Conservation (phyloP, 495 filamentous ascomycete genomes). For the Penicillium soppii region DNA sequence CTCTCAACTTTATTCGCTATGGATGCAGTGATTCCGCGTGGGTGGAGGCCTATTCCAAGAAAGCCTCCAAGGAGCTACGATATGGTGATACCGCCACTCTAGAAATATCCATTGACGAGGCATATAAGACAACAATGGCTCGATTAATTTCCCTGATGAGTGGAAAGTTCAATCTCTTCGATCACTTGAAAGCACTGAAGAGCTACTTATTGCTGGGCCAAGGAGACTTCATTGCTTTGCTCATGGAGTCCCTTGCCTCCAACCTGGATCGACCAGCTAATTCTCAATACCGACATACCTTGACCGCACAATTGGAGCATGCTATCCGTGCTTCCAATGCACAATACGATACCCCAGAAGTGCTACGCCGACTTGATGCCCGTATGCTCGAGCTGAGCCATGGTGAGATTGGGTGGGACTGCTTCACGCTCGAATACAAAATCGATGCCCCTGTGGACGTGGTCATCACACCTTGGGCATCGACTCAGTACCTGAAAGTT, state of each 20-base stretch:
- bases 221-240: slow-evolving; percentile 94
- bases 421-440: slow-evolving; percentile 98
- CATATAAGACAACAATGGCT: slow-evolving; percentile 96
- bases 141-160: slow-evolving; percentile 93
- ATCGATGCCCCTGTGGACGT: slow-evolving; percentile 97
- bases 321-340: slow-evolving; percentile 97
- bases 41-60: slow-evolving; percentile 96
- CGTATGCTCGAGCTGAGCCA: slow-evolving; percentile 94
- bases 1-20: slow-evolving; percentile 95
- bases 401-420: slow-evolving; percentile 98
- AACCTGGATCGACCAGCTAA: slow-evolving; percentile 95
- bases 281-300: slow-evolving; percentile 88
- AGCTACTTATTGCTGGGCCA: slow-evolving; percentile 92
- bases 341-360: slow-evolving; percentile 91
- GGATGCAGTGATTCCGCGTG: slow-evolving; percentile 90
- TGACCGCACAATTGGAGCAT: slow-evolving; percentile 96
- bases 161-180: slow-evolving; percentile 88
- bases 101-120: slow-evolving; percentile 90
- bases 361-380: slow-evolving; percentile 87
- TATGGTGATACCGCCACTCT: slow-evolving; percentile 94
- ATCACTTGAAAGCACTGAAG: slow-evolving; percentile 89
- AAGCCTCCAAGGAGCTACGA: slow-evolving; percentile 83
- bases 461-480: slow-evolving; percentile 92
- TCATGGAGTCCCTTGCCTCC: slow-evolving; percentile 93
- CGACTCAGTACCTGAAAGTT: slow-evolving; percentile 94